These are phyloP conservation scores for Hypoxylon sp. DNA, from an alignment of 2,329 filamentous ascomycete genomes.

Conservation along the genomic window DNA sequence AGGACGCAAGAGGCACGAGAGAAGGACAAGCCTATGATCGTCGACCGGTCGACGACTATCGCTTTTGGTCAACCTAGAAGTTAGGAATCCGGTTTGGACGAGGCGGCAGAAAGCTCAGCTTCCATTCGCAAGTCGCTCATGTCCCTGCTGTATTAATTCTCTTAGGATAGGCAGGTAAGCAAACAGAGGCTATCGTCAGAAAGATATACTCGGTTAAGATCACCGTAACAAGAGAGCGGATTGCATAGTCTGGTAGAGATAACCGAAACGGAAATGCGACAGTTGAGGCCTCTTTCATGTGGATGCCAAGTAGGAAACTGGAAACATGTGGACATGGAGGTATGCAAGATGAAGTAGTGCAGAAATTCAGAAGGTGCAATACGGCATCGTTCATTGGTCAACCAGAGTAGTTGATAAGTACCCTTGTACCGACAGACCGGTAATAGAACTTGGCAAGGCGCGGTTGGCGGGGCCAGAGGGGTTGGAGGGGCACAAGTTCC, in stretches of 20 bases:
- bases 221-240: background rate
- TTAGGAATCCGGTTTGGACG: conserved; percentile 1
- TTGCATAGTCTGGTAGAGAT: background rate
- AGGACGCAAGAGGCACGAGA: background rate
- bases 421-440: conserved; percentile 6
- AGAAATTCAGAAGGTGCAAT: conserved; percentile 4
- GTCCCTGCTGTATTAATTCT: background rate
- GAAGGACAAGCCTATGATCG: background rate
- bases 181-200: background rate
- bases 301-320: background rate
- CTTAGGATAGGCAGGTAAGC: background rate
- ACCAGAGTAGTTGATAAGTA: conserved; percentile 8
- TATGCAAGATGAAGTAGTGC: conserved; percentile 23
- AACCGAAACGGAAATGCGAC: background rate
- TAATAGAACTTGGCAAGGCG: background rate
- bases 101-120: background rate
- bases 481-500: background rate
- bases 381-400: conserved; percentile 18
- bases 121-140: conserved; percentile 16
- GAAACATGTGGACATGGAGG: conserved; percentile 1
- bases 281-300: conserved; percentile 3
- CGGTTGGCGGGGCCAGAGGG: background rate
- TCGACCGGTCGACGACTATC: background rate
- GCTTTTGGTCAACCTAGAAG: background rate
- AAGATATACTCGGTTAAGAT: background rate